A percentile compares a stretch with the other conserved stretches of the same genome.
Evolutionary conservation across 2,329 filamentous ascomycete genomes (phyloP).

Genomic region (Phaeoacremonium minimum): DNA sequence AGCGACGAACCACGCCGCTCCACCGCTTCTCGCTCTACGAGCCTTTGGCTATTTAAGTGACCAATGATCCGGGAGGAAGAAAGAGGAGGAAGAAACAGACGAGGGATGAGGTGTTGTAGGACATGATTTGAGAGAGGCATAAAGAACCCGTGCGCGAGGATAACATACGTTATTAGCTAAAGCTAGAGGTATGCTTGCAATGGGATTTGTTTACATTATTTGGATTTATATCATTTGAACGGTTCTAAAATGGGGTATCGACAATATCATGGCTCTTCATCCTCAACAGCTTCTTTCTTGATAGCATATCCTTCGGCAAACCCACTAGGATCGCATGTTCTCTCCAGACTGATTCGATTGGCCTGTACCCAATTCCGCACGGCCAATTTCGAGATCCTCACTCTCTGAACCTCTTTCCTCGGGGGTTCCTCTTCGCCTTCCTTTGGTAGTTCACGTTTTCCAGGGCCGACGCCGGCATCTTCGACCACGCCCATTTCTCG

Average conservation of each 20-base stretch:
- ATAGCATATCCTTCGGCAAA: slow-evolving; percentile 67
- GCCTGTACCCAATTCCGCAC: slow-evolving; percentile 63
- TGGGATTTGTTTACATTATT: neutral
- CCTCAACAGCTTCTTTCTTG: slow-evolving; percentile 28
- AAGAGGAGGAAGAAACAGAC: too few relatives aligned
- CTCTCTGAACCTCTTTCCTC: slow-evolving; percentile 32
- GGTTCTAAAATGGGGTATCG: too few relatives aligned
- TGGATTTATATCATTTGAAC: slow-evolving; percentile 1
- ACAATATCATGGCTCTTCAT: slow-evolving; percentile 25
- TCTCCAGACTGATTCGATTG: slow-evolving; percentile 59
- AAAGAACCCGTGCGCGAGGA: too few relatives aligned
- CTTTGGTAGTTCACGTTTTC: slow-evolving; percentile 21
- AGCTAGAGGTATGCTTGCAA: too few relatives aligned
- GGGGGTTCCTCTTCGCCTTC: slow-evolving; percentile 22
- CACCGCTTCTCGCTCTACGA: too few relatives aligned
- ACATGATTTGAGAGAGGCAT: too few relatives aligned
- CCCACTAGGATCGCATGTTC: slow-evolving; percentile 67
- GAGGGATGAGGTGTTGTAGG: too few relatives aligned
- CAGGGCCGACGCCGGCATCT: slow-evolving; percentile 46
- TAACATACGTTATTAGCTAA: too few relatives aligned
- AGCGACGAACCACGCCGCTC: too few relatives aligned
- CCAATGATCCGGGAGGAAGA: too few relatives aligned
- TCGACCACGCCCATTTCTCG: slow-evolving; percentile 73
- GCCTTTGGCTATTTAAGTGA: too few relatives aligned
- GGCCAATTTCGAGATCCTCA: slow-evolving; percentile 48